Evolutionary conservation across 2,329 filamentous ascomycete genomes (phyloP).

Genomic region (Aspergillus terreus): DNA sequence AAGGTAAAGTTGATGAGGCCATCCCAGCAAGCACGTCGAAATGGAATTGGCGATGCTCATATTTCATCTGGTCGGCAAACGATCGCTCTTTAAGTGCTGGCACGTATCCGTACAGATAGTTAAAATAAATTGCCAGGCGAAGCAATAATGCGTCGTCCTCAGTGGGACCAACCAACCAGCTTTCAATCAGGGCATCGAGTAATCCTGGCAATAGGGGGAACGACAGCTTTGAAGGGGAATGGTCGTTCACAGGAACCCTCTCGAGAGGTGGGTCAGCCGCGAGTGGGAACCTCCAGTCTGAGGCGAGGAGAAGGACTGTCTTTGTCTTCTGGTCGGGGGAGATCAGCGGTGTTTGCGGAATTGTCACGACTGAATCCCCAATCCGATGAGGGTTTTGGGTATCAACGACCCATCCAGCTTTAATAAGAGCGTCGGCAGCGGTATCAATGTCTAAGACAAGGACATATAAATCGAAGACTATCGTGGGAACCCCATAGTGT

Average conservation of each 20-base stretch:
- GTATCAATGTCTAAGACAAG: slow-evolving; percentile 9
- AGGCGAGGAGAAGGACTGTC: slow-evolving; percentile 15
- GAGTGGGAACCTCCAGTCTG: slow-evolving; percentile 15
- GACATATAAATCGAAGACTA: slow-evolving; percentile 13
- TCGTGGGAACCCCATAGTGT: slow-evolving; percentile 12
- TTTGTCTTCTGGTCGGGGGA: slow-evolving; percentile 5
- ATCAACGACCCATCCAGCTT: slow-evolving; percentile 11
- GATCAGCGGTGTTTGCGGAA: slow-evolving; percentile 11
- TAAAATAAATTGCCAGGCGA: slow-evolving; percentile 9
- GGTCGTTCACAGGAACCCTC: slow-evolving; percentile 1
- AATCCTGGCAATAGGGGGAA: slow-evolving; percentile 13
- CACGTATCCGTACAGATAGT: slow-evolving; percentile 15
- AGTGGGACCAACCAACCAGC: slow-evolving; percentile 15
- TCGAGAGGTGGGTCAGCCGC: not conserved
- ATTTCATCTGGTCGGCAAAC: slow-evolving; percentile 14
- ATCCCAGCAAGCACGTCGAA: slow-evolving; percentile 17
- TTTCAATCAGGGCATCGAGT: slow-evolving; percentile 16
- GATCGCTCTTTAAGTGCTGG: slow-evolving; percentile 14
- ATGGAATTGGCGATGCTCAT: slow-evolving; percentile 17
- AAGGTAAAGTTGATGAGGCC: slow-evolving; percentile 1
- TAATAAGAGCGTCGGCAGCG: slow-evolving; percentile 9
- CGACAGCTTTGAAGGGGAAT: slow-evolving; percentile 2
- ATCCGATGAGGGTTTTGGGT: slow-evolving; percentile 1
- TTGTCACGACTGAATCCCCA: slow-evolving; percentile 8
- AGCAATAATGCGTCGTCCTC: slow-evolving; percentile 7